Percentiles rank a stretch among this genome's conserved stretches.
phyloP scores from a whole-genome alignment of 257 asterid species.

The Solanum appendiculatum region DNA sequence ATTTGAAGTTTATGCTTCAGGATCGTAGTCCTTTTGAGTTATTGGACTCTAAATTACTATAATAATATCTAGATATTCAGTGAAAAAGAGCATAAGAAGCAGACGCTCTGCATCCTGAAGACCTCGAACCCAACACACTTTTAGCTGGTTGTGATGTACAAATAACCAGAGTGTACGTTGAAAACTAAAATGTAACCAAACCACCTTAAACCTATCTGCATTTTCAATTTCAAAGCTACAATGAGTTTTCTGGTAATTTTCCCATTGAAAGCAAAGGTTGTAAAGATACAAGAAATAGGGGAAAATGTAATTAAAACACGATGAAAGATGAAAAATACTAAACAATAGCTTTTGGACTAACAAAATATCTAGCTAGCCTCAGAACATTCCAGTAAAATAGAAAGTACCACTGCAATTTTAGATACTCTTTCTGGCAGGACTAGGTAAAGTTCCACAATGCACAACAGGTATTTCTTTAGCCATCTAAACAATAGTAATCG shows the following conservation, averaged over 20 bases:
- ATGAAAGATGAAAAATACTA: conserved; percentile 15
- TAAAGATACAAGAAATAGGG: background rate
- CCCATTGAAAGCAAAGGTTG: background rate
- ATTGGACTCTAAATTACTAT: no score
- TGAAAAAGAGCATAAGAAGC: background rate
- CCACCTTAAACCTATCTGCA: background rate
- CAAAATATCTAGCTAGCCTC: conserved; percentile 21
- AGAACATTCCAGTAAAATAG: conserved; percentile 1
- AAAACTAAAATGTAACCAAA: background rate
- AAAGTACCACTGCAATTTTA: conserved; percentile 3
- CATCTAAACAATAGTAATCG: background rate
- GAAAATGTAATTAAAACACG: background rate
- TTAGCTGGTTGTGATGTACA: background rate
- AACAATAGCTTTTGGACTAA: conserved; percentile 21
- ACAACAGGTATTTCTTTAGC: background rate
- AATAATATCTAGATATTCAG: no score
- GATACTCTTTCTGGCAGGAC: background rate
- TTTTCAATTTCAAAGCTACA: background rate
- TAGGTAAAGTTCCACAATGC: conserved; percentile 2
- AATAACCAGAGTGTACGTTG: background rate
- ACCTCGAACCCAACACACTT: background rate
- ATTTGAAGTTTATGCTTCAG: no score
- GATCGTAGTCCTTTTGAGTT: no score
- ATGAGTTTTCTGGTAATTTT: background rate
- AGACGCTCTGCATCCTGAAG: background rate